Conservation (phyloP, 371 early-diverging fungal genomes). For the Synchytrium microbalum region DNA sequence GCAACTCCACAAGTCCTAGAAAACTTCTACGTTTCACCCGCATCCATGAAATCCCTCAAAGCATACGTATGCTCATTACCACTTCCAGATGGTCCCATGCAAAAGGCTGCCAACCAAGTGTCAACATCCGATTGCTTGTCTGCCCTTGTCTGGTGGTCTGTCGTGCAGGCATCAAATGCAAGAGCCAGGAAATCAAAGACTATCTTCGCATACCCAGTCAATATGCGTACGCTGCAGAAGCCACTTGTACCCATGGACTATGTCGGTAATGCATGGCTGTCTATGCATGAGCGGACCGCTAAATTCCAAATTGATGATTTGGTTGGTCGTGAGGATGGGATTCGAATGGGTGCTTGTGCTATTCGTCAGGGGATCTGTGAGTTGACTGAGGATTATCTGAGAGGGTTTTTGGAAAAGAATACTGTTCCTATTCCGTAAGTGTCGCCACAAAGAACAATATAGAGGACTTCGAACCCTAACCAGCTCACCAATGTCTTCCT, state of each 20-base stretch:
- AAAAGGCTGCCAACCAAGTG: not conserved
- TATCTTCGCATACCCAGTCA: not conserved
- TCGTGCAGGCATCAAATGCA: not conserved
- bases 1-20: not conserved
- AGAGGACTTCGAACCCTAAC: too few relatives aligned
- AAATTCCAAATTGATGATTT: not conserved
- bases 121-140: not conserved
- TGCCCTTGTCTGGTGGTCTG: not conserved
- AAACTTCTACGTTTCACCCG: not conserved
- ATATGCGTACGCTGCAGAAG: not conserved
- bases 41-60: not conserved
- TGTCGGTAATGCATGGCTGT: not conserved
- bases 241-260: not conserved
- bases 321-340: not conserved
- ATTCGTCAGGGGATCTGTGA: not conserved
- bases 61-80: not conserved
- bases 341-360: not conserved
- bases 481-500: too few relatives aligned
- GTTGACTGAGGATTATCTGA: not conserved
- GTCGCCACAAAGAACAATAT: too few relatives aligned
- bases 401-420: not conserved
- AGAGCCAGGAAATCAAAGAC: not conserved
- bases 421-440: not conserved
- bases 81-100: not conserved
- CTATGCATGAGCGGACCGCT: not conserved